Conservation (phyloP, 2,329 filamentous ascomycete genomes). For the Pezicula rhizophila region DNA sequence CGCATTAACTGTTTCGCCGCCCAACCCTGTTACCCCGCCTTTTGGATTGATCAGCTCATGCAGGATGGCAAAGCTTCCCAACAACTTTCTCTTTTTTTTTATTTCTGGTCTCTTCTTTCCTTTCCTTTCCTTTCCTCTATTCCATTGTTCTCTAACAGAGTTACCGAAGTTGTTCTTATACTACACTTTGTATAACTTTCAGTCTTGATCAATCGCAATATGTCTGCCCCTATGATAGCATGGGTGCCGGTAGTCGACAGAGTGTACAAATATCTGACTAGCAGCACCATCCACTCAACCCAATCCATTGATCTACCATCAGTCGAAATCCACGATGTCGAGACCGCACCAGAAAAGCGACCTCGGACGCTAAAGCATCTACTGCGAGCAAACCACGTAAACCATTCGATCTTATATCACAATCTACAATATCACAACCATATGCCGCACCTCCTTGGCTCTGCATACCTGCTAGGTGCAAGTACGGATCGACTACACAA, state of each 20-base stretch:
- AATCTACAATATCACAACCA: slow-evolving; percentile 75
- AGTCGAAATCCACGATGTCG: slow-evolving; percentile 71
- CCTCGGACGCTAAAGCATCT: slow-evolving; percentile 84
- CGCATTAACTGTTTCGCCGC: neutral
- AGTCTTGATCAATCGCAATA: slow-evolving; percentile 9
- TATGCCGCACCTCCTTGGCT: slow-evolving; percentile 72
- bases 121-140: too few species aligned
- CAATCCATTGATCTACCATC: slow-evolving; percentile 53
- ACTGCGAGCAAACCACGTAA: slow-evolving; percentile 85
- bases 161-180: too few species aligned
- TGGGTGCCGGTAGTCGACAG: slow-evolving; percentile 36
- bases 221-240: slow-evolving; percentile 36
- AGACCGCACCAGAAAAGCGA: slow-evolving; percentile 72
- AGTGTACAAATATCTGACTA: slow-evolving; percentile 28
- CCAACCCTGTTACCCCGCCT: neutral
- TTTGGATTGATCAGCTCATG: neutral
- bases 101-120: too few species aligned
- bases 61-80: neutral
- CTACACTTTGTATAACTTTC: neutral
- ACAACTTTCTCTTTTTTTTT: neutral
- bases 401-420: slow-evolving; percentile 78
- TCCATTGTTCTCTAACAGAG: too few species aligned
- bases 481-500: slow-evolving; percentile 65
- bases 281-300: slow-evolving; percentile 19
- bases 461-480: slow-evolving; percentile 80